Percentiles rank a stretch among this genome's conserved stretches.
phyloP scores from a whole-genome alignment of 139 green algal genomes.

The Chloropicon primus region DNA sequence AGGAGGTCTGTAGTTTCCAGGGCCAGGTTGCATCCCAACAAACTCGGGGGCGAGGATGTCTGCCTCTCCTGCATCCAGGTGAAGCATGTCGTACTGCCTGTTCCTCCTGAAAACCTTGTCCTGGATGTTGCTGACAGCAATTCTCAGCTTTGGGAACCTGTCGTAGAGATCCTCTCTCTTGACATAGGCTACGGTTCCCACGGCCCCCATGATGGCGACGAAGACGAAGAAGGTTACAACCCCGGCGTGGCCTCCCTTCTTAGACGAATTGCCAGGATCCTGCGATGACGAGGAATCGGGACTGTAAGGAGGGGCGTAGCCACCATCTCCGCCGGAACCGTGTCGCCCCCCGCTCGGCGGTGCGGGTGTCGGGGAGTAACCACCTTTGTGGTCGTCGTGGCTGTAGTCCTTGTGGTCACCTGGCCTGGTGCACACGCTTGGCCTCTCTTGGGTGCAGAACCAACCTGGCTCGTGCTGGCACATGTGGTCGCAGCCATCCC shows the following conservation, averaged over 20 bases:
- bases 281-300: too few relatives aligned
- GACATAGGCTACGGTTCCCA: neutral
- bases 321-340: too few relatives aligned
- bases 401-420: neutral
- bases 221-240: neutral
- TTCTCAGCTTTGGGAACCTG: neutral
- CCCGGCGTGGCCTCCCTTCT: neutral
- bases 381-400: too few relatives aligned
- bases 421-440: neutral
- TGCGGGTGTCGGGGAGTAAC: too few relatives aligned
- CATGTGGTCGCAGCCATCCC: conserved; percentile 50
- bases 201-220: neutral
- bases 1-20: neutral
- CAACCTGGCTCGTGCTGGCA: conserved; percentile 48
- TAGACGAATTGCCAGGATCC: too few relatives aligned
- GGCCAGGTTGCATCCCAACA: neutral
- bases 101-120: neutral
- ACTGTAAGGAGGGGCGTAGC: too few relatives aligned
- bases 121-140: neutral
- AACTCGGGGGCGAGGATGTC: neutral
- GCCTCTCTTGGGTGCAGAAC: conserved; percentile 1
- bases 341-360: too few relatives aligned
- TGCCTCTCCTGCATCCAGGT: neutral
- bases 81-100: neutral
- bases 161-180: neutral